These are phyloP conservation scores for Saccharomyces kudriavzevii DNA, from an alignment of 805 yeast species.

Conservation along the genomic window DNA sequence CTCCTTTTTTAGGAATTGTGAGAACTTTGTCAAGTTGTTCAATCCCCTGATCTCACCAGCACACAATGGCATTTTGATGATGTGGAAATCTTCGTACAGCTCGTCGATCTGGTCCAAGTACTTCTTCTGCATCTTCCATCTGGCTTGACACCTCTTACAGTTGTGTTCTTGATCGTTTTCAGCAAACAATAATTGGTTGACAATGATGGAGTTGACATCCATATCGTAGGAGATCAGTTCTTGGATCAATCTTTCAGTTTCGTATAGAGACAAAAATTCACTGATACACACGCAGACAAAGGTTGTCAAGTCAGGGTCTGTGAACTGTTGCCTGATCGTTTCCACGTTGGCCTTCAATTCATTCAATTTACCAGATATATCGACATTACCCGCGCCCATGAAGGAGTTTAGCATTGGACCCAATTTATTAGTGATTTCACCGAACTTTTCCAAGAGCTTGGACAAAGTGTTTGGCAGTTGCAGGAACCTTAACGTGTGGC, in stretches of 20 bases:
- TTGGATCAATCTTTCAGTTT: slow-evolving; percentile 95
- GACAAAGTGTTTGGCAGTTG: slow-evolving; percentile 91
- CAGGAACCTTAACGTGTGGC: slow-evolving; percentile 90
- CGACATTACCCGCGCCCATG: slow-evolving; percentile 62
- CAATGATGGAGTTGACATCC: slow-evolving; percentile 94
- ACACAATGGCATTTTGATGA: slow-evolving; percentile 89
- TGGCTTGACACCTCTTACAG: slow-evolving; percentile 84
- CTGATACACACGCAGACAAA: slow-evolving; percentile 95
- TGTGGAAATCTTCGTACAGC: slow-evolving; percentile 92
- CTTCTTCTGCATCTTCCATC: slow-evolving; percentile 94
- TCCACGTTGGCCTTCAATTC: slow-evolving; percentile 74
- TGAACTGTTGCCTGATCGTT: slow-evolving; percentile 90
- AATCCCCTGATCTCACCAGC: slow-evolving; percentile 94
- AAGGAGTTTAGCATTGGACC: slow-evolving; percentile 83
- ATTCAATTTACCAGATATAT: slow-evolving; percentile 47
- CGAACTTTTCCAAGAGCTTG: slow-evolving; percentile 76
- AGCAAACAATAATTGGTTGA: slow-evolving; percentile 89
- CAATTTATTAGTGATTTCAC: slow-evolving; percentile 74
- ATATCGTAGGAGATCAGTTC: slow-evolving; percentile 89
- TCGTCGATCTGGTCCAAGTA: slow-evolving; percentile 93
- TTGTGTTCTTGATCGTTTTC: slow-evolving; percentile 53
- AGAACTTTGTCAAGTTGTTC: slow-evolving; percentile 74
- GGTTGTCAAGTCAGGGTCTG: slow-evolving; percentile 92
- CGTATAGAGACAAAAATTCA: slow-evolving; percentile 90
- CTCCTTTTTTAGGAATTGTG: slow-evolving; percentile 70